phyloP scores from a whole-genome alignment of 352 stramenopile species.

The Elongisporangium undulatum region DNA sequence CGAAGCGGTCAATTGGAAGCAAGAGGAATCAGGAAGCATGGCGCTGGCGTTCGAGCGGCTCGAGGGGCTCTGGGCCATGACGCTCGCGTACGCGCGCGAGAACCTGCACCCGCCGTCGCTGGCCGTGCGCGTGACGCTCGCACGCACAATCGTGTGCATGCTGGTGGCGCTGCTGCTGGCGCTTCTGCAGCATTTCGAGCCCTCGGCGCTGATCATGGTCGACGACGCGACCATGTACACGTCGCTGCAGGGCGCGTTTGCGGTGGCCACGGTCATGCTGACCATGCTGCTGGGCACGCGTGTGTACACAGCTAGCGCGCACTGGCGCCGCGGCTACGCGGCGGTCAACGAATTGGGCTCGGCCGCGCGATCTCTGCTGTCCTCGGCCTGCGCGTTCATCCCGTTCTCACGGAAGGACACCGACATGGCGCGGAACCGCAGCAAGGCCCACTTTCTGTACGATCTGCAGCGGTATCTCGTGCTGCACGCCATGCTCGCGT shows the following conservation, averaged over 20 bases:
- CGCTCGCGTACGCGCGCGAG: background rate
- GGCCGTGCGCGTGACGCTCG: background rate
- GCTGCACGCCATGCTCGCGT: constrained; percentile 45
- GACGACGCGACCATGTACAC: constrained; percentile 9
- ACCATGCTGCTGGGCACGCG: constrained; percentile 36
- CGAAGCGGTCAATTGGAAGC: background rate
- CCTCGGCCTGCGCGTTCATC: constrained; percentile 37
- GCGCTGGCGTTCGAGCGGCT: background rate
- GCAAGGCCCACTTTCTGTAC: constrained; percentile 48
- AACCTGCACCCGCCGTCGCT: background rate
- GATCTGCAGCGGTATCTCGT: constrained; percentile 61
- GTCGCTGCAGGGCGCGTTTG: constrained; percentile 25
- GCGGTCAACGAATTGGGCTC: constrained; percentile 35
- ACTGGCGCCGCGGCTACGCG: constrained; percentile 41
- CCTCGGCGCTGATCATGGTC: constrained; percentile 13
- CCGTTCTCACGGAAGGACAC: constrained; percentile 34
- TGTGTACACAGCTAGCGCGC: constrained; percentile 29
- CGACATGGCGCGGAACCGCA: constrained; percentile 25
- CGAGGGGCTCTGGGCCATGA: background rate
- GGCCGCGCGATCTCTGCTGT: constrained; percentile 29
- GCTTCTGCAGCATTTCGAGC: constrained; percentile 13
- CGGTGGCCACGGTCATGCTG: constrained; percentile 27
- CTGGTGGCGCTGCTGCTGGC: constrained; percentile 17
- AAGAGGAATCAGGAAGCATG: background rate
- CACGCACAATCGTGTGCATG: background rate